phyloP scores from a whole-genome alignment of 371 early-diverging fungal species.

The Mortierella sp. region DNA sequence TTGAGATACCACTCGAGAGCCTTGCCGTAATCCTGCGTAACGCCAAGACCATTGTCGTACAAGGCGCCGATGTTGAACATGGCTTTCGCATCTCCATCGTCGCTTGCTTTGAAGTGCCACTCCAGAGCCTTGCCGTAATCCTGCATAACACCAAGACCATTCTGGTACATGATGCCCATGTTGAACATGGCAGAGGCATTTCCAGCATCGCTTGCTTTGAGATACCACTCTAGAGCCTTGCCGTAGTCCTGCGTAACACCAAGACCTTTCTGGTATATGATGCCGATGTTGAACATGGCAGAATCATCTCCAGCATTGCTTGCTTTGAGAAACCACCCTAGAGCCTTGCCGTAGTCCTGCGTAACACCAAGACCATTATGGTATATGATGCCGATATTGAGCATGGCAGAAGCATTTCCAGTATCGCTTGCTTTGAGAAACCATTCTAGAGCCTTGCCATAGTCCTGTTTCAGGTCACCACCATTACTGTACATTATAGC shows the following conservation, averaged over 20 bases:
- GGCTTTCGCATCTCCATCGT: constrained; percentile 61
- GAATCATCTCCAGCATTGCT: background rate
- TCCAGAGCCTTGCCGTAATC: constrained; percentile 58
- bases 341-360: constrained; percentile 59
- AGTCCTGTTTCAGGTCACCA: constrained; percentile 16
- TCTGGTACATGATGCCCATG: constrained; percentile 7
- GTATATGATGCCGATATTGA: constrained; percentile 61
- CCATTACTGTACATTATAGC: constrained; percentile 55
- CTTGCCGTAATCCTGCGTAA: constrained; percentile 58
- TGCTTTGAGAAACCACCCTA: constrained; percentile 30
- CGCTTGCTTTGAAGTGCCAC: constrained; percentile 68
- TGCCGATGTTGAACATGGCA: constrained; percentile 10
- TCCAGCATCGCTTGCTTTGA: constrained; percentile 47
- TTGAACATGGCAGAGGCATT: background rate
- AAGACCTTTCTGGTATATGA: constrained; percentile 8
- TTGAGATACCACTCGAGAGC: constrained; percentile 66
- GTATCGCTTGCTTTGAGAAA: constrained; percentile 63
- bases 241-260: constrained; percentile 7
- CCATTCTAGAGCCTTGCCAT: constrained; percentile 62
- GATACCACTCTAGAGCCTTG: constrained; percentile 69
- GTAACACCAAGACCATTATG: constrained; percentile 65
- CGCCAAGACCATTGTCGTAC: constrained; percentile 78
- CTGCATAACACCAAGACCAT: constrained; percentile 14
- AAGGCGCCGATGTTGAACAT: constrained; percentile 79
- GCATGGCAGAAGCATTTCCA: constrained; percentile 58